phyloP scores from a whole-genome alignment of 164 flowering plant genomes.

The Vitis rotundifolia region DNA sequence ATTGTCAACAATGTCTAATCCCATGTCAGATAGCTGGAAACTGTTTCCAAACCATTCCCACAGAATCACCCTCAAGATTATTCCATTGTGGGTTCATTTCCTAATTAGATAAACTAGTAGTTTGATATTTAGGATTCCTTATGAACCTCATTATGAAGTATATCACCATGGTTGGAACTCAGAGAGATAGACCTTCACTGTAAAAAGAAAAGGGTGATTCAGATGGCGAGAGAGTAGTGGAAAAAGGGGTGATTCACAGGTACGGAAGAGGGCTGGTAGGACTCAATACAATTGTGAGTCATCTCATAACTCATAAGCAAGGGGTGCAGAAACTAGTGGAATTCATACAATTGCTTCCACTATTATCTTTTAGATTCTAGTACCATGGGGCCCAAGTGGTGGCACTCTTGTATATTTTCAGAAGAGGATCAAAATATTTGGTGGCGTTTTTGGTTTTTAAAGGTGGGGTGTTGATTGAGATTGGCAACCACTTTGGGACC shows the following conservation, averaged over 20 bases:
- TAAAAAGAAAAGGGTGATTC: neutral
- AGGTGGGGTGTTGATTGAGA: neutral
- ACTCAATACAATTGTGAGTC: neutral
- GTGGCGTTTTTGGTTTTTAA: neutral
- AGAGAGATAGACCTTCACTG: neutral
- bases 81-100: too few relatives aligned
- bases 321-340: constrained; percentile 1
- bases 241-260: neutral
- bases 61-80: too few relatives aligned
- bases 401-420: neutral
- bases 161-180: neutral
- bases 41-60: too few relatives aligned
- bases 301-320: neutral
- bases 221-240: neutral
- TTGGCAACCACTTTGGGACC: neutral
- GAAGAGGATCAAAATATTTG: neutral
- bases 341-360: neutral
- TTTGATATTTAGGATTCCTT: too few relatives aligned
- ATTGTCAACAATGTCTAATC: too few relatives aligned
- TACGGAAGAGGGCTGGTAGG: too few relatives aligned
- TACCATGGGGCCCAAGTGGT: constrained; percentile 6
- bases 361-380: too few relatives aligned
- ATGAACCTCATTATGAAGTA: neutral
- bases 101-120: too few relatives aligned
- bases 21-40: too few relatives aligned